Evolutionary conservation across 352 stramenopile genomes (phyloP), one percentile per base, ranked within the genome.

Genomic region (Globisporangium camurandrum): DNA sequence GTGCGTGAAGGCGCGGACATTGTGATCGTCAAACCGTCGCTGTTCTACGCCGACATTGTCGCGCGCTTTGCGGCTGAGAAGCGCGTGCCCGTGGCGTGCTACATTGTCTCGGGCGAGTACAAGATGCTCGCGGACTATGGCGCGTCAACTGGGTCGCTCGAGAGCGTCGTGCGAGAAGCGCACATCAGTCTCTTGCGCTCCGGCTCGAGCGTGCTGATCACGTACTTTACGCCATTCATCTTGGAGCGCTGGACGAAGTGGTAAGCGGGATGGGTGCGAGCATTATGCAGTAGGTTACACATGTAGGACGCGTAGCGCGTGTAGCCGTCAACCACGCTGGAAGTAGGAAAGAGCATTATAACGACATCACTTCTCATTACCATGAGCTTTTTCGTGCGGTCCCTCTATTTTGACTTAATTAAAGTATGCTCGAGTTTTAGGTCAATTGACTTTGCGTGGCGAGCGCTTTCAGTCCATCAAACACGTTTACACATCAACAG

Each of bases 71-170:
- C 95, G 30, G 79, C 91, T 54, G 85, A 86, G 58, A 89, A 95
- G 45, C 74, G 78, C 43, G 73, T 99, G 51, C 97, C 97, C 0
- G 96, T 99, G 56, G 92, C 96, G 26, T 97, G 95, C 54, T 99
- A 99, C 80, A 86, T 99, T 62, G 97, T 99, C 45, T 98, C 88
- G 54, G 97, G 97, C 60, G 97, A 99, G 75, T 99, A 99, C 85
- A 97, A 97, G 69, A 99, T 99, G 97, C 77, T 99, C 47, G 97
- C 97, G 67, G 96, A 95, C 67, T 95, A 95, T 59, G 85, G 81
- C 41, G 78, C 81, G 51, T 80, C 76, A 31, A 89, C 84, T 38
- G 57, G 81, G 42, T 91, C 84, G 50, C 68, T 95, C 33, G 84
- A 95, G 50, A 72, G 66, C 38, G 83, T 95, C 52, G 82, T 95